Base-by-base conservation (phyloP, 1,284 basidiomycete genomes). In the Trametes pubescens region DNA sequence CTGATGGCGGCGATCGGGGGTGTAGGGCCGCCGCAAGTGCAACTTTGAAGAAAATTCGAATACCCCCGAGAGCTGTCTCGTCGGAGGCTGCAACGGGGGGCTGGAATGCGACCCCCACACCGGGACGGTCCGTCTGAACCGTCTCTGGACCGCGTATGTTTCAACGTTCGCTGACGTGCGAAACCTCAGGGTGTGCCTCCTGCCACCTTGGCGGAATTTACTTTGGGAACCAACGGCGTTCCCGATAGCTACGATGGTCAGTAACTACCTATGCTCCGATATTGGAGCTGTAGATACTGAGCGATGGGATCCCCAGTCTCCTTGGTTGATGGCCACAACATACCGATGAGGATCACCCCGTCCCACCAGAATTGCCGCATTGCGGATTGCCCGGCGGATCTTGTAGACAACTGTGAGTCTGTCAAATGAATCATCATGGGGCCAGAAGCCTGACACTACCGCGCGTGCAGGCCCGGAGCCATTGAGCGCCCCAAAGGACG, bases 11-110 rank as follows among this genome's bases (percentile, higher is more conserved):
- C n/a, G n/a, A n/a, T 44, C 40, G 32, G 16, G 13, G 6, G 3
- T 21, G 11, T 24, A 80, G 79, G 82, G 73, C 51, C 81, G 82
- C 52, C 79, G 79, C 46, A 71, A 79, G 64, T 84, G 82, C 66
- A 72, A 83, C 66, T 84, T 85, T 65, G 59, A 62, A 61, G 70
- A 64, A 37, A 13, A 21, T 11, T 78, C 77, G 69, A 74, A 77
- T 2, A 81, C 79, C 10, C 77, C 81, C 1, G 79, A 74, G 57
- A 74, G 76, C 21, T 85, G 83, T 67, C 64, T 77, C 7, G 75
- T 77, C 53, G 83, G 82, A 57, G 81, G 80, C 22, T 82, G 81
- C 71, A 81, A 80, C 61, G 81, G 84, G 34, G 84, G 84, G 46
- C 75, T 85, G 4, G 62, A 73, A 46, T 85, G 83, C 62, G 79